A percentile compares a stretch with the other conserved stretches of the same genome.
These are phyloP conservation scores for Lactarius hengduanensis DNA, from an alignment of 768 basidiomycete species.

Conservation along the genomic window DNA sequence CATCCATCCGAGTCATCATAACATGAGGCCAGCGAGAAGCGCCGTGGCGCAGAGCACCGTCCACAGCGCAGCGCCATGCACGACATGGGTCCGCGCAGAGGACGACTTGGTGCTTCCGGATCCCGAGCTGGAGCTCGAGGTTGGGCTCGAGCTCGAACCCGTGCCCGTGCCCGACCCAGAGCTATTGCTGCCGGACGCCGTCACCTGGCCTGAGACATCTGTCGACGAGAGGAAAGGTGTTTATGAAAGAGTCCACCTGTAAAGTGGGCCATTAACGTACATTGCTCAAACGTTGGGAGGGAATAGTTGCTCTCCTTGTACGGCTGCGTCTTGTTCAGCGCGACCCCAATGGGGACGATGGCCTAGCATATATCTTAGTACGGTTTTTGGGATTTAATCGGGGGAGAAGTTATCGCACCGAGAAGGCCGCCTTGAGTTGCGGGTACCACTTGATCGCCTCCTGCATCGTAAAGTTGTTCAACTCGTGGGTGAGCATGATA, in stretches of 20 bases:
- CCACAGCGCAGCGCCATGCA: background rate
- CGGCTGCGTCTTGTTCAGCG: slow-evolving; percentile 50
- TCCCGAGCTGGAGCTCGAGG: background rate
- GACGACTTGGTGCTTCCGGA: background rate
- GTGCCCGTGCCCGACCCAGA: background rate
- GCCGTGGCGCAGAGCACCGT: background rate
- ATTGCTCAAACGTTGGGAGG: slow-evolving; percentile 46
- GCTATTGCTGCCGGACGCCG: background rate
- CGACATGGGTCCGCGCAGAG: background rate
- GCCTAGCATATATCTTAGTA: slow-evolving; percentile 27
- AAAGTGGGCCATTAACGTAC: slow-evolving; percentile 35
- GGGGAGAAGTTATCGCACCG: slow-evolving; percentile 33
- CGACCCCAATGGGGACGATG: slow-evolving; percentile 55
- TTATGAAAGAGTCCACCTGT: no score
- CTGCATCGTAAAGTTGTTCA: slow-evolving; percentile 62
- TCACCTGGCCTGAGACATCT: background rate
- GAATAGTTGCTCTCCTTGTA: slow-evolving; percentile 50
- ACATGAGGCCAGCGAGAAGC: background rate
- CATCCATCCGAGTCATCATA: background rate
- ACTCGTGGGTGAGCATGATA: slow-evolving; percentile 57
- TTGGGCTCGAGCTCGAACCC: background rate
- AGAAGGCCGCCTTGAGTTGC: slow-evolving; percentile 46
- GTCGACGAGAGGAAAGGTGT: background rate
- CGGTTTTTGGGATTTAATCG: no score
- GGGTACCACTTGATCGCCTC: slow-evolving; percentile 53